These are phyloP conservation scores for Centaurea solstitialis DNA, from an alignment of 129 eudicot genomes.

Conservation along the genomic window DNA sequence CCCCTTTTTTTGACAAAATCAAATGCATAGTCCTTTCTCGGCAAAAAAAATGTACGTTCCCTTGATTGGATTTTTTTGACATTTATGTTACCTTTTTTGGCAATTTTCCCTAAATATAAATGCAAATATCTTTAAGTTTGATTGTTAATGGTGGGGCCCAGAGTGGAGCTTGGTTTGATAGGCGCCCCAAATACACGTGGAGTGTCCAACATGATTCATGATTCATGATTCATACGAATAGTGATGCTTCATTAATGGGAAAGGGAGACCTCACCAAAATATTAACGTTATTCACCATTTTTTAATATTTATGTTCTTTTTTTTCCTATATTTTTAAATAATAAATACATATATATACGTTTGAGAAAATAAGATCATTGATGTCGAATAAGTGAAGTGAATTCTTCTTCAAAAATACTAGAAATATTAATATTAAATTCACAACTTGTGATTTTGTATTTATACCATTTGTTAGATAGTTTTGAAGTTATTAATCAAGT, in stretches of 20 bases:
- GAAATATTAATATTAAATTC: background rate
- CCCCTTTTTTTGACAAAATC: too few species aligned
- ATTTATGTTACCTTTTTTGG: too few species aligned
- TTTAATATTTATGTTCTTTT: background rate
- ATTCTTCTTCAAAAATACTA: background rate
- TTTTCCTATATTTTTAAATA: background rate
- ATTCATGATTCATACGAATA: slow-evolving; percentile 18
- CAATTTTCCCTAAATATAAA: too few species aligned
- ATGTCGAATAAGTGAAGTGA: background rate
- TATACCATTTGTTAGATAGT: too few species aligned
- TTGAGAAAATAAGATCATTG: background rate
- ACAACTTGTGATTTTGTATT: too few species aligned
- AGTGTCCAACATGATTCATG: slow-evolving; percentile 11
- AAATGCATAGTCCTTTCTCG: too few species aligned
- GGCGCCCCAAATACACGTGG: background rate
- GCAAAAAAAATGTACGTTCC: too few species aligned
- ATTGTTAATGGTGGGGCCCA: background rate
- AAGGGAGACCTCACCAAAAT: background rate
- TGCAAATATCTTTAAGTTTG: background rate
- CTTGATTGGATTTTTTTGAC: too few species aligned
- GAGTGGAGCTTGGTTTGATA: slow-evolving; percentile 2
- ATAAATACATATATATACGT: too few species aligned
- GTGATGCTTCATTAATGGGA: slow-evolving; percentile 39
- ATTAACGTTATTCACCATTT: background rate
- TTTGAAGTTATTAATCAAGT: too few species aligned